A percentile compares a stretch with the other conserved stretches of the same genome.
Evolutionary conservation across 2,329 filamentous ascomycete species (phyloP).

Genomic region (Penicillium occitanis): DNA sequence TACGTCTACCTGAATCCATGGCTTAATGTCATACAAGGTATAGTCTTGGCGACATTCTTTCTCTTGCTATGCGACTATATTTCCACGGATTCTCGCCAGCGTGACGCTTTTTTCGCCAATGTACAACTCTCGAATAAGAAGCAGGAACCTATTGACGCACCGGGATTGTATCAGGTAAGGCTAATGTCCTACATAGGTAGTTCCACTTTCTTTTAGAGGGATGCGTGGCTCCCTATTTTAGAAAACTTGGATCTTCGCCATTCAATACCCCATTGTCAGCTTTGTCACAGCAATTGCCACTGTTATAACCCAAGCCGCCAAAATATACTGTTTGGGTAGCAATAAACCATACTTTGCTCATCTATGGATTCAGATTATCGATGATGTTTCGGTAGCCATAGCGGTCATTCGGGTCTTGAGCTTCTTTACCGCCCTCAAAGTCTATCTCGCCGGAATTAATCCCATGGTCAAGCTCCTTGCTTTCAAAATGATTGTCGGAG

Average conservation of each 20-base stretch:
- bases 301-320: constrained; percentile 33
- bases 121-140: constrained; percentile 34
- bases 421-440: constrained; percentile 31
- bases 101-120: constrained; percentile 40
- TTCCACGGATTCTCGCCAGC: constrained; percentile 34
- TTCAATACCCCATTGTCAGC: constrained; percentile 43
- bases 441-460: constrained; percentile 30
- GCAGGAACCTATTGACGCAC: constrained; percentile 27
- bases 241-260: constrained; percentile 38
- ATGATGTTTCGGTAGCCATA: background rate
- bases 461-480: constrained; percentile 35
- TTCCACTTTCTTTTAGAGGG: background rate
- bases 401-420: constrained; percentile 24
- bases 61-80: constrained; percentile 48
- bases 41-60: constrained; percentile 48
- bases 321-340: constrained; percentile 34
- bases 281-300: constrained; percentile 29
- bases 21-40: constrained; percentile 41
- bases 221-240: constrained; percentile 6
- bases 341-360: constrained; percentile 37
- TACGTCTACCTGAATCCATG: constrained; percentile 45
- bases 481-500: constrained; percentile 38
- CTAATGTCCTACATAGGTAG: background rate
- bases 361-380: constrained; percentile 30
- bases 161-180: constrained; percentile 31